Percentiles rank a stretch among this genome's conserved stretches.
These are phyloP conservation scores for Salvia hispanica DNA, from an alignment of 257 asterid genomes.

Conservation along the genomic window DNA sequence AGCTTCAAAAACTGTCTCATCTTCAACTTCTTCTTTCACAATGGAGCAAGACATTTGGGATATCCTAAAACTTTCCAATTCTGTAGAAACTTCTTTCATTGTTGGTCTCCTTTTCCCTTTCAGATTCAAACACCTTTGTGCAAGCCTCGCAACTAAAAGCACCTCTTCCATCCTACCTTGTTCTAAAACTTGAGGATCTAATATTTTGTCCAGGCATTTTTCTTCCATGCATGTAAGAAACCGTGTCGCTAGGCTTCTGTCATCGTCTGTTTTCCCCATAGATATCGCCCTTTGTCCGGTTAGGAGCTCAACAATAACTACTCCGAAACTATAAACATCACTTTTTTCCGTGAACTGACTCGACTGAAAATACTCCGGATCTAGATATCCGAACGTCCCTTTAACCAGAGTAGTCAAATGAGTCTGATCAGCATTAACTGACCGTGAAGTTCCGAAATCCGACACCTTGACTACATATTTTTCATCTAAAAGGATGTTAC, in stretches of 20 bases:
- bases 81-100: too few species aligned
- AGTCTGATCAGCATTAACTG: slow-evolving; percentile 22
- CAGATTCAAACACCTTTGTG: slow-evolving; percentile 22
- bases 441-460: slow-evolving; percentile 28
- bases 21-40: background rate
- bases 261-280: background rate
- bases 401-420: slow-evolving; percentile 7
- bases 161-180: slow-evolving; percentile 16
- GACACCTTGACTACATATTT: slow-evolving; percentile 18
- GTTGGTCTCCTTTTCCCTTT: slow-evolving; percentile 23
- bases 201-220: background rate
- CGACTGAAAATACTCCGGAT: too few species aligned
- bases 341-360: too few species aligned
- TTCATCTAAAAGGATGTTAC: slow-evolving; percentile 10
- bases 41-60: background rate
- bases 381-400: too few species aligned
- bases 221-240: too few species aligned
- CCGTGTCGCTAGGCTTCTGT: background rate
- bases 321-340: too few species aligned
- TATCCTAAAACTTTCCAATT: slow-evolving; percentile 22
- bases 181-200: slow-evolving; percentile 19
- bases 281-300: slow-evolving; percentile 16
- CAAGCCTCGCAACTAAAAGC: slow-evolving; percentile 15
- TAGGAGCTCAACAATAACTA: slow-evolving; percentile 22
- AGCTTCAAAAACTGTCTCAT: background rate